A percentile compares a stretch with the other conserved stretches of the same genome.
phyloP scores from a whole-genome alignment of 768 basidiomycete species.

The Boletus pseudo-olivaceus region DNA sequence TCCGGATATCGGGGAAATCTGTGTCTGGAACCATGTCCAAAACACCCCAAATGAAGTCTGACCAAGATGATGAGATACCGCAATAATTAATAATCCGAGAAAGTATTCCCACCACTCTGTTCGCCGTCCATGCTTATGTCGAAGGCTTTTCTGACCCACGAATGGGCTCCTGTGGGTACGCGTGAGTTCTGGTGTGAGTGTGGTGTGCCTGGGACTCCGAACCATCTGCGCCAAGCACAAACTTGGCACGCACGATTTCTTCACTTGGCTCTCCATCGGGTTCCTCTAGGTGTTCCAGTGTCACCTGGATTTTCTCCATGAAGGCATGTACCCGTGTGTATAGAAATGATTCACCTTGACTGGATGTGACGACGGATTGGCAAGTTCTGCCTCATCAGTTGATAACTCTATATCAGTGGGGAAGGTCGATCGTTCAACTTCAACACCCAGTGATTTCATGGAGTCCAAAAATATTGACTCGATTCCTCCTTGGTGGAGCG shows the following conservation, averaged over 20 bases:
- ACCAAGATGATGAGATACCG: neutral
- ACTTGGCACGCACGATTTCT: slow-evolving; percentile 68
- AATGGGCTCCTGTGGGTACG: slow-evolving; percentile 59
- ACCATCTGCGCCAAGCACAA: slow-evolving; percentile 76
- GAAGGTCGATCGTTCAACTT: slow-evolving; percentile 32
- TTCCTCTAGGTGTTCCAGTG: slow-evolving; percentile 16
- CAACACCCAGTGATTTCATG: slow-evolving; percentile 27
- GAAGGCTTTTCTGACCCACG: slow-evolving; percentile 72
- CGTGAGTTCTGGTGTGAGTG: neutral
- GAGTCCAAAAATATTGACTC: slow-evolving; percentile 35
- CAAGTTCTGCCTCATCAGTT: slow-evolving; percentile 17
- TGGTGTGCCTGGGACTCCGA: slow-evolving; percentile 8
- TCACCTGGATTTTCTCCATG: slow-evolving; percentile 16
- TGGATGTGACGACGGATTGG: slow-evolving; percentile 20
- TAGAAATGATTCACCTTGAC: slow-evolving; percentile 14
- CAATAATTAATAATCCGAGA: neutral
- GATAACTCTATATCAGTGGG: slow-evolving; percentile 32
- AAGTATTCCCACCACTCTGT: slow-evolving; percentile 40
- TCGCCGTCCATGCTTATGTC: slow-evolving; percentile 75
- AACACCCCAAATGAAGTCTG: slow-evolving; percentile 44
- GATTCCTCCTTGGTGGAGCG: slow-evolving; percentile 35
- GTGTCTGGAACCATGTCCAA: slow-evolving; percentile 46
- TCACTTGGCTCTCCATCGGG: slow-evolving; percentile 35
- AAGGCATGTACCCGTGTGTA: neutral
- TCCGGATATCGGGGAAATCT: slow-evolving; percentile 54